A percentile compares a stretch with the other conserved stretches of the same genome.
Conservation (phyloP, 192 early-diverging fungal species). For the Tieghemiomyces parasiticus region DNA sequence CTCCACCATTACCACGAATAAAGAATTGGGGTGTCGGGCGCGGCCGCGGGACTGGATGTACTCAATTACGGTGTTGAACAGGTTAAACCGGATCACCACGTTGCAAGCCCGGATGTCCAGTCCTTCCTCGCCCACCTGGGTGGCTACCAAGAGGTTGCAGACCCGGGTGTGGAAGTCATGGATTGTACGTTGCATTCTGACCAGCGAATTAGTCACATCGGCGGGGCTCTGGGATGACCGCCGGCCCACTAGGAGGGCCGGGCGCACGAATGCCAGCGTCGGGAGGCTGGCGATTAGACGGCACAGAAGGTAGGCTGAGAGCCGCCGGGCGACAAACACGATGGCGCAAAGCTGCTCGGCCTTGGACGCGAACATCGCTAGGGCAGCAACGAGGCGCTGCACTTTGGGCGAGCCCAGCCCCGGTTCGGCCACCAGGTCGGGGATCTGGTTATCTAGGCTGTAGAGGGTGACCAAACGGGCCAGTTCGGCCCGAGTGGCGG, state of each 20-base stretch:
- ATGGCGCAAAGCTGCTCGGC: slow-evolving; percentile 65
- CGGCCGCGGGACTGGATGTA: slow-evolving; percentile 87
- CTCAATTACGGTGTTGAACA: slow-evolving; percentile 50
- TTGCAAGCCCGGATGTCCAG: slow-evolving; percentile 89
- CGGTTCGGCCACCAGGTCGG: neutral
- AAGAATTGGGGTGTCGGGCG: slow-evolving; percentile 53
- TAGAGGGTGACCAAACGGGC: neutral
- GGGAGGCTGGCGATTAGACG: slow-evolving; percentile 31
- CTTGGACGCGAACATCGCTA: slow-evolving; percentile 29
- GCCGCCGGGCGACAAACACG: slow-evolving; percentile 63
- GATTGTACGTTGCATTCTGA: slow-evolving; percentile 31
- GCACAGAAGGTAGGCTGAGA: slow-evolving; percentile 48
- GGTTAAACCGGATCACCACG: slow-evolving; percentile 72
- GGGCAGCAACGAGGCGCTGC: slow-evolving; percentile 39
- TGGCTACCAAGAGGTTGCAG: slow-evolving; percentile 73
- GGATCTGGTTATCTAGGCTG: neutral
- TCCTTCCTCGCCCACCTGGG: slow-evolving; percentile 90
- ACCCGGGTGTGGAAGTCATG: slow-evolving; percentile 44
- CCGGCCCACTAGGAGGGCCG: slow-evolving; percentile 44
- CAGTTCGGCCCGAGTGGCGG: neutral
- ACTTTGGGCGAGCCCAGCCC: slow-evolving; percentile 36
- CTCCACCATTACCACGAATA: slow-evolving; percentile 62
- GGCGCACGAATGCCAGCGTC: slow-evolving; percentile 29
- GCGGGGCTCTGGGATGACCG: neutral
- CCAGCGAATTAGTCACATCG: slow-evolving; percentile 1